phyloP scores from a whole-genome alignment of 2,329 filamentous ascomycete genomes.

The Colletotrichum tamarilloi region DNA sequence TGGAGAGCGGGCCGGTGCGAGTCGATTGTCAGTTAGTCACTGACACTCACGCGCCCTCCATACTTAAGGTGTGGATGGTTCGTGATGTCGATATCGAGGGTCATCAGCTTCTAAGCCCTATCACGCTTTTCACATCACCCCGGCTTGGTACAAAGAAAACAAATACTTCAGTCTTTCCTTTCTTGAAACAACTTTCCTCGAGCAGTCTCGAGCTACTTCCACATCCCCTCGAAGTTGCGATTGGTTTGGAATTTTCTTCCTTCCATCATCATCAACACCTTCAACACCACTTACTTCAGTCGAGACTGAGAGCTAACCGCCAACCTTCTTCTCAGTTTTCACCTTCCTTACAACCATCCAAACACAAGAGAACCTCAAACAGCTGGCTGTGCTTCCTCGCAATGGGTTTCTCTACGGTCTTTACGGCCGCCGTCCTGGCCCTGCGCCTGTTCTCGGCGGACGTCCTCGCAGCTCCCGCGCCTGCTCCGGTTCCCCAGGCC shows the following conservation, averaged over 20 bases:
- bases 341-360: conserved; percentile 17
- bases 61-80: conserved; percentile 23
- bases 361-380: conserved; percentile 35
- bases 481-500: conserved; percentile 37
- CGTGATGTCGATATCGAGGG: not conserved
- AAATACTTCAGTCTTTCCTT: not conserved
- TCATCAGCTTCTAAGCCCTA: not conserved
- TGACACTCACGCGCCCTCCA: conserved; percentile 11
- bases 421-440: conserved; percentile 56
- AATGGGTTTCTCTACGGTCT: conserved; percentile 57
- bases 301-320: conserved; percentile 8
- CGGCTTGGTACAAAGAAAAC: not conserved
- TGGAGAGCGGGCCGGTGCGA: conserved; percentile 18
- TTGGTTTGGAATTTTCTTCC: not conserved
- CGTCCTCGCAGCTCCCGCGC: conserved; percentile 46
- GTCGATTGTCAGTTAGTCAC: conserved; percentile 24
- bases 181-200: not conserved
- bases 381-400: conserved; percentile 50
- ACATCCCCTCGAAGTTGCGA: conserved; percentile 3
- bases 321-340: conserved; percentile 3
- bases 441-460: conserved; percentile 52
- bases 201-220: conserved; percentile 26
- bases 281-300: conserved; percentile 13
- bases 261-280: not conserved
- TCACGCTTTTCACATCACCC: not conserved